Evolutionary conservation across 192 early-diverging fungal genomes (phyloP).

Genomic region (Paraglomus brasilianum): DNA sequence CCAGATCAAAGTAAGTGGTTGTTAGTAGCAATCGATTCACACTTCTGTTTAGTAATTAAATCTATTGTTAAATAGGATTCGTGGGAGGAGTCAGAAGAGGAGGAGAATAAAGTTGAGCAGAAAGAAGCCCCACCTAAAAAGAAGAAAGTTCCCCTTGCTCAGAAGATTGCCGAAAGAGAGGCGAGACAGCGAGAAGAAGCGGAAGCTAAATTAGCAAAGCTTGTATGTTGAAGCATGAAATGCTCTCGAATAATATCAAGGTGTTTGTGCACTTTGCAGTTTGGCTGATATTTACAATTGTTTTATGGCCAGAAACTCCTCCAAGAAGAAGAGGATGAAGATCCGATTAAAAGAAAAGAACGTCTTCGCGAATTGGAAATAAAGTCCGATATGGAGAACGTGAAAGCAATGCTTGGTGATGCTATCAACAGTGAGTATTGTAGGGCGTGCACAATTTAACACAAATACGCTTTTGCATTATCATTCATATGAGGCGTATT

Average conservation of each 20-base stretch:
- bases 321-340: constrained; percentile 51
- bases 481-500: not conserved
- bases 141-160: constrained; percentile 52
- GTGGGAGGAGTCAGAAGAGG: constrained; percentile 60
- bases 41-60: not conserved
- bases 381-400: constrained; percentile 62
- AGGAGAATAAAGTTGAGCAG: constrained; percentile 42
- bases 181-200: constrained; percentile 43
- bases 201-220: constrained; percentile 41
- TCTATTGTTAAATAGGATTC: constrained; percentile 35
- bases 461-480: not conserved
- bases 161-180: constrained; percentile 63
- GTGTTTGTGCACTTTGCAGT: not conserved
- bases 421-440: constrained; percentile 50
- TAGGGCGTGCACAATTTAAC: not conserved
- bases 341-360: constrained; percentile 50
- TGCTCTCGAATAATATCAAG: not conserved
- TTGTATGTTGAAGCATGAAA: not conserved
- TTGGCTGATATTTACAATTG: not conserved
- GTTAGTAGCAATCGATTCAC: not conserved
- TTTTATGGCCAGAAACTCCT: constrained; percentile 36
- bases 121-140: constrained; percentile 38
- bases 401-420: constrained; percentile 65
- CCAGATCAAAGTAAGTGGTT: constrained; percentile 48
- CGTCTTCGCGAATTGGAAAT: constrained; percentile 57